phyloP scores from a whole-genome alignment of 305 asterid genomes.

The Fraxinus albicans region DNA sequence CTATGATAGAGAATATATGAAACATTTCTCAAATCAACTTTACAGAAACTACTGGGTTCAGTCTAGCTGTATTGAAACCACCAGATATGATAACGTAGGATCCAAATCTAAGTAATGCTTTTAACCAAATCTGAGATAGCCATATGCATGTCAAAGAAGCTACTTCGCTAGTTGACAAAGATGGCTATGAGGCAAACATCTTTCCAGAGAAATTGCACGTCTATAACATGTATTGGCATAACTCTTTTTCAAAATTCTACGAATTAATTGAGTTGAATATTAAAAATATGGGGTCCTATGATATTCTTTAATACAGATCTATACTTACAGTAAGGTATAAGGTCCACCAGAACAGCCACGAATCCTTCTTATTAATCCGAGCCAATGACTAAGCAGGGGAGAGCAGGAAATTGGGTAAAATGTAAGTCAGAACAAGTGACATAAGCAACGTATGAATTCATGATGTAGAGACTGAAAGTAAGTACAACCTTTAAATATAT shows the following conservation, averaged over 20 bases:
- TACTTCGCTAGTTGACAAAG: background rate
- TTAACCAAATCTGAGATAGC: background rate
- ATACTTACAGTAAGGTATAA: conserved; percentile 76
- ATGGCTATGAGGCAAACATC: background rate
- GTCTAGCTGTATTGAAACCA: background rate
- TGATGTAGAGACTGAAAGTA: background rate
- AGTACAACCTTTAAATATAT: background rate
- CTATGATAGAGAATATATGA: background rate
- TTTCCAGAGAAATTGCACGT: background rate
- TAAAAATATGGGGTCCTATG: background rate
- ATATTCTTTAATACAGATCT: background rate
- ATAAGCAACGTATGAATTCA: conserved; percentile 7
- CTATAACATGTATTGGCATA: background rate
- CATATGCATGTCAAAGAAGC: background rate
- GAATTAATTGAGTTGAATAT: background rate
- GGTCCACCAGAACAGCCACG: conserved; percentile 99
- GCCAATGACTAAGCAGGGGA: conserved; percentile 69
- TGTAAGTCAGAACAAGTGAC: background rate
- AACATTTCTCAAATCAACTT: background rate
- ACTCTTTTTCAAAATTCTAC: background rate
- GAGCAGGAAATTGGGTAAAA: background rate
- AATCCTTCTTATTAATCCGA: conserved; percentile 96
- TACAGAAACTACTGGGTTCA: background rate
- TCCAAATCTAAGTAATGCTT: background rate
- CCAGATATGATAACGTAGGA: background rate